Conservation (phyloP, 2,329 filamentous ascomycete genomes). For the Leptodontidium sp. region DNA sequence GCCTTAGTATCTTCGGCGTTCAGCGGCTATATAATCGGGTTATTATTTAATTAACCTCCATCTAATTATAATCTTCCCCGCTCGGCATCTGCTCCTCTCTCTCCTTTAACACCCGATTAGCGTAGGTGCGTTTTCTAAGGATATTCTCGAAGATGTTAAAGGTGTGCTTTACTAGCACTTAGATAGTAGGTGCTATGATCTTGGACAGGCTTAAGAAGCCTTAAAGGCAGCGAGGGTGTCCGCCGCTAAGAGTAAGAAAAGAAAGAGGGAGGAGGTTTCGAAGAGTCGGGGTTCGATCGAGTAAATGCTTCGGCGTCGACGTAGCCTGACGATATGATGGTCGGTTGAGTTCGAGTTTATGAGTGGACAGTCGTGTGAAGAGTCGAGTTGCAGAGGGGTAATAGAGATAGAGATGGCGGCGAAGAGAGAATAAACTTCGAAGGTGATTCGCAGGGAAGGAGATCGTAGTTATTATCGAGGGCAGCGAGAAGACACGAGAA, state of each 20-base stretch:
- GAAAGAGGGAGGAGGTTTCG: conserved; percentile 17
- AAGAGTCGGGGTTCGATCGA: conserved; percentile 21
- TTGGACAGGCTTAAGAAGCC: conserved; percentile 10
- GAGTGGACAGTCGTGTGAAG: conserved; percentile 12
- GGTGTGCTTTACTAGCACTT: conserved; percentile 23
- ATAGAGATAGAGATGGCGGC: conserved; percentile 2
- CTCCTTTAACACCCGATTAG: conserved; percentile 29
- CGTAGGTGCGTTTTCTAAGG: conserved; percentile 26
- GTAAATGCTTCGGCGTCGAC: conserved; percentile 21
- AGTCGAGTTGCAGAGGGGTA: background rate
- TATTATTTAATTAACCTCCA: conserved; percentile 34
- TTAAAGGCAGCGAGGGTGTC: conserved; percentile 11
- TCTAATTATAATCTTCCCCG: conserved; percentile 30
- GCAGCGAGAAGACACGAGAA: conserved; percentile 16
- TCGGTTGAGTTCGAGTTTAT: conserved; percentile 7
- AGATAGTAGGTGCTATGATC: conserved; percentile 29
- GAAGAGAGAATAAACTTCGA: conserved; percentile 19
- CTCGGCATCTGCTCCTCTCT: conserved; percentile 28
- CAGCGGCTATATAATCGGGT: conserved; percentile 31
- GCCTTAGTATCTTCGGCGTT: conserved; percentile 37
- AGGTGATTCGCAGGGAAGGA: conserved; percentile 20
- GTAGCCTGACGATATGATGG: conserved; percentile 11
- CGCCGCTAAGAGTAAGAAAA: conserved; percentile 17
- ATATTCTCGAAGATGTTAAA: conserved; percentile 29
- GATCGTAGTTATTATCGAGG: conserved; percentile 17